These are phyloP conservation scores for Solanum chmielewskii DNA, from an alignment of 257 asterid genomes.

Conservation along the genomic window DNA sequence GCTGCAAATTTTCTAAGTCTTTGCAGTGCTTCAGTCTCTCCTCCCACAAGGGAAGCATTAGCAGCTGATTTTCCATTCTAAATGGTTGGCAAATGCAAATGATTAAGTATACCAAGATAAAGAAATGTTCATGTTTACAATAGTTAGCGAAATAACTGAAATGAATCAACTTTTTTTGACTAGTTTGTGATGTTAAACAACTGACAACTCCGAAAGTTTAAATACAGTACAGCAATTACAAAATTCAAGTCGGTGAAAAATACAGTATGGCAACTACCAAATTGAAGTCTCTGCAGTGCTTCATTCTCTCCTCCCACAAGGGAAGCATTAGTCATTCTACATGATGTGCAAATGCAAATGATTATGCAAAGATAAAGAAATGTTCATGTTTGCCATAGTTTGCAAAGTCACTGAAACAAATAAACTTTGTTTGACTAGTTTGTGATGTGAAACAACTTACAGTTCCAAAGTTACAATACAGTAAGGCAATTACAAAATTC, in stretches of 20 bases:
- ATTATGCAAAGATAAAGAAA: not conserved
- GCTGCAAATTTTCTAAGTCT: slow-evolving; percentile 66
- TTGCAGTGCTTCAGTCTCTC: slow-evolving; percentile 89
- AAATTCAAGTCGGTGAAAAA: not conserved
- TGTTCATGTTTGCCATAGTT: not conserved
- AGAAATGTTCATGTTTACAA: not conserved
- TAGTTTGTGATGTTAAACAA: not conserved
- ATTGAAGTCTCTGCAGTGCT: slow-evolving; percentile 67
- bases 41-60: slow-evolving; percentile 75
- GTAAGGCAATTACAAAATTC: not conserved
- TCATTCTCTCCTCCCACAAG: slow-evolving; percentile 92
- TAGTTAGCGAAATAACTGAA: not conserved
- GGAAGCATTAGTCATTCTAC: slow-evolving; percentile 64
- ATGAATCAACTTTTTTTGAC: not conserved
- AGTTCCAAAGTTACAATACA: not conserved
- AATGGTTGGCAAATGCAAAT: not conserved
- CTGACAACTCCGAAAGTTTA: not conserved
- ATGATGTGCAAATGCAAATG: not conserved
- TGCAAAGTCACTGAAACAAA: not conserved
- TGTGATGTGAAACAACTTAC: not conserved
- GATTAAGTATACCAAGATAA: not conserved
- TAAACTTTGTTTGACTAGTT: not conserved
- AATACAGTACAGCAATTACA: not conserved
- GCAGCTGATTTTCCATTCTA: slow-evolving; percentile 62
- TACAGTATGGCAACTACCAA: not conserved